Conservation (phyloP, 2,329 filamentous ascomycete species). For the Epichloe typhina region DNA sequence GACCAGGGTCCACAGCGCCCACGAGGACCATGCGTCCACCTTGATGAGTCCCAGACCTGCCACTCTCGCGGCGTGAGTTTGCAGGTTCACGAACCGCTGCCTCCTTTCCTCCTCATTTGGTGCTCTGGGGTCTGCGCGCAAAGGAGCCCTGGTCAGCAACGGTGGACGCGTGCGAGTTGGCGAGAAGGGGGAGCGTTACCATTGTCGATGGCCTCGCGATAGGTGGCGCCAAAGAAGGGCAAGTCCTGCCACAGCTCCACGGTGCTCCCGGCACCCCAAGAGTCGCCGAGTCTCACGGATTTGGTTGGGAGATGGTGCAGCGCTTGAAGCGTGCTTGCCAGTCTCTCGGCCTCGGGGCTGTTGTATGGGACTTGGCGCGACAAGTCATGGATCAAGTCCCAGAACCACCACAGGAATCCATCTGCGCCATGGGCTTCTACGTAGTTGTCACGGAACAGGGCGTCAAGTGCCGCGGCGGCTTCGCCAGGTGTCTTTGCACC, state of each 20-base stretch:
- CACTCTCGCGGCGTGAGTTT: conserved; percentile 6
- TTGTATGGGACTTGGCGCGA: conserved; percentile 10
- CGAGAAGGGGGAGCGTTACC: background rate
- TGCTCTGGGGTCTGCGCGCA: background rate
- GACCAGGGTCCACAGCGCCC: conserved; percentile 9
- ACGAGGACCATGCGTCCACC: conserved; percentile 2
- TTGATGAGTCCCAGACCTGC: conserved; percentile 1
- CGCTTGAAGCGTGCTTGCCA: conserved; percentile 4
- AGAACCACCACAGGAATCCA: conserved; percentile 12
- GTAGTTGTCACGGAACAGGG: background rate
- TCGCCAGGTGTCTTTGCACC: background rate
- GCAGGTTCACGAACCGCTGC: conserved; percentile 4
- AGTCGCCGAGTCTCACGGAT: background rate
- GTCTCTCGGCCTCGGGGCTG: conserved; percentile 7
- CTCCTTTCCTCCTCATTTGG: background rate
- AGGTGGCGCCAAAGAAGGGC: conserved; percentile 5
- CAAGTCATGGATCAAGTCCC: conserved; percentile 12
- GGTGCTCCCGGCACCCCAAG: background rate
- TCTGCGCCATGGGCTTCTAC: background rate
- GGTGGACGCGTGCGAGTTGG: background rate
- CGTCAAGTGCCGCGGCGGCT: conserved; percentile 5
- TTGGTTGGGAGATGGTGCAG: conserved; percentile 4
- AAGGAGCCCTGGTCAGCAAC: background rate
- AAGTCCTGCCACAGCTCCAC: conserved; percentile 3
- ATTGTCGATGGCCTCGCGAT: conserved; percentile 3